Evolutionary conservation across 2,329 filamentous ascomycete genomes (phyloP), one percentile per base, ranked within the genome.

Genomic region (Diaporthe batatas): DNA sequence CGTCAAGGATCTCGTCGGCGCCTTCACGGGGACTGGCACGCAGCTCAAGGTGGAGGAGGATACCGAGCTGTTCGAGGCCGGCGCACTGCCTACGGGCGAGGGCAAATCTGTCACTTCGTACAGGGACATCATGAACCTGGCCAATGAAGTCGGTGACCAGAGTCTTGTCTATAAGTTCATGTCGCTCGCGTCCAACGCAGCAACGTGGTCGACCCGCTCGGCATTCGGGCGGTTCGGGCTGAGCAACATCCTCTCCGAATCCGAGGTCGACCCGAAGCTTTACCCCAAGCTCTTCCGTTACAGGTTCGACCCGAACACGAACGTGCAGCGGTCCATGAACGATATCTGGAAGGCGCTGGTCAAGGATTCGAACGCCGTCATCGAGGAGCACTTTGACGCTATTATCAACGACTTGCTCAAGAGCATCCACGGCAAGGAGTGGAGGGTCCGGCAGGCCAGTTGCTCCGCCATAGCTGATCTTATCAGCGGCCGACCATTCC

Each of bases 81-180:
- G 96, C 7, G 94, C 94, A 2, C 83, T 98, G 16, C 95, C 95
- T 0, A 98, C 95, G 0, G 94, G 95, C 4, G 94, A 98, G 76
- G 95, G 95, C 10, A 94, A 89, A 76, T 95, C 95, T 0, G 90
- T 98, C 71, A 98, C 94, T 0, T 98, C 96, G 0, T 99, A 99
- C 85, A 98, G 97, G 80, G 96, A 99, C 79, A 98, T 99, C 76
- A 93, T 99, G 82, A 96, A 89, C 77, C 86, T 99, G 62, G 96
- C 96, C n/a, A 94, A 96, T 55, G 96, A 99, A 83, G 95, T 98
- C 44, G 96, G 96, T 14, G 96, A 99, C 78, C 96, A 96, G 73
- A 95, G 93, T 77, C 86, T 99, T n/a, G 94, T 98, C 1, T 99
- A 99, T 85, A 94, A 95, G 74, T 98, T 99, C 84, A 99, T 99